Evolutionary conservation across 1,284 basidiomycete species (phyloP).

Genomic region (Cryptococcus amylolentus): DNA sequence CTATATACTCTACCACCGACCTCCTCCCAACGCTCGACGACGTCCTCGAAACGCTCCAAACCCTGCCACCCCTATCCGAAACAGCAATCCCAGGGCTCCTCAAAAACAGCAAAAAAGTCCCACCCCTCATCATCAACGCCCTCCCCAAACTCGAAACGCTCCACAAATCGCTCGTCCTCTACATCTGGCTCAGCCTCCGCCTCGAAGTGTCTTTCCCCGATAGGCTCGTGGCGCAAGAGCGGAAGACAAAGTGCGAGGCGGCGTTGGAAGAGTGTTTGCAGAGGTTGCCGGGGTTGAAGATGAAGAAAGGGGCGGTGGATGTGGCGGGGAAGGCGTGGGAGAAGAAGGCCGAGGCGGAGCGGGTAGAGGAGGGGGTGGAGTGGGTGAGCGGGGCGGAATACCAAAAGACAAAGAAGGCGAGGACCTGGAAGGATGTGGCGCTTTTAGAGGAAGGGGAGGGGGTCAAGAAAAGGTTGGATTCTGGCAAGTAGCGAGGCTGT

Average conservation of each 20-base stretch:
- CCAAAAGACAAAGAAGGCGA: not conserved
- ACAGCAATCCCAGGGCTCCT: not conserved
- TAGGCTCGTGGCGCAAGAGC: slow-evolving; percentile 53
- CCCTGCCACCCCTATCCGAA: slow-evolving; percentile 24
- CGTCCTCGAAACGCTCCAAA: slow-evolving; percentile 50
- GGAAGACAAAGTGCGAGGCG: slow-evolving; percentile 66
- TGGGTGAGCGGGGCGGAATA: slow-evolving; percentile 12
- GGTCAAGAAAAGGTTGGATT: not conserved
- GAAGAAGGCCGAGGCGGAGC: slow-evolving; percentile 7
- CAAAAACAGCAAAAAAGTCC: slow-evolving; percentile 7
- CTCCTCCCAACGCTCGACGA: slow-evolving; percentile 53
- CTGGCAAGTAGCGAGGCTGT: not conserved
- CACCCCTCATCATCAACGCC: slow-evolving; percentile 34
- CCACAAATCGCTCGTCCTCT: slow-evolving; percentile 76
- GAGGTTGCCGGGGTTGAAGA: slow-evolving; percentile 39
- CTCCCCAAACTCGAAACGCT: slow-evolving; percentile 65
- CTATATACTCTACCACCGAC: slow-evolving; percentile 43
- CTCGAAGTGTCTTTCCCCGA: slow-evolving; percentile 69
- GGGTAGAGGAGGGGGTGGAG: slow-evolving; percentile 14
- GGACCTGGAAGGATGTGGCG: not conserved
- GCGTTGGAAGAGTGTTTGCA: slow-evolving; percentile 59
- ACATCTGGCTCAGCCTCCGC: slow-evolving; percentile 85
- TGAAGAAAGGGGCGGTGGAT: slow-evolving; percentile 23
- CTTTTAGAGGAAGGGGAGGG: not conserved
- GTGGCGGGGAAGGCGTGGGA: slow-evolving; percentile 6